A percentile compares a stretch with the other conserved stretches of the same genome.
phyloP scores from a whole-genome alignment of 1,284 basidiomycete genomes.

The Pseudozyma thailandica region DNA sequence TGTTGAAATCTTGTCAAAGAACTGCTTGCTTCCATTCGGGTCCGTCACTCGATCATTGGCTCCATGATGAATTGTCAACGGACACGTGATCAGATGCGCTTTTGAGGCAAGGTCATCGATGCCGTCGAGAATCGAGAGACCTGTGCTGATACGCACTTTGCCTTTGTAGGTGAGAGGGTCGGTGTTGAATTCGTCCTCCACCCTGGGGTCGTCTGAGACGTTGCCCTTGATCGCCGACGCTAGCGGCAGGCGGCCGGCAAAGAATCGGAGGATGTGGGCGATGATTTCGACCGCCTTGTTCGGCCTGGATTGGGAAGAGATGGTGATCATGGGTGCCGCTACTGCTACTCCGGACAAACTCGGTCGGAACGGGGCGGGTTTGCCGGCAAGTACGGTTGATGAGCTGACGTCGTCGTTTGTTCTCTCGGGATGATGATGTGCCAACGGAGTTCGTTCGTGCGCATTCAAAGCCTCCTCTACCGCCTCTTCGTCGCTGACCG shows the following conservation, averaged over 20 bases:
- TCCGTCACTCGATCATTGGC: conserved; percentile 70
- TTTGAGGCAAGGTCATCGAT: conserved; percentile 68
- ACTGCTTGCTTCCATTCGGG: conserved; percentile 68
- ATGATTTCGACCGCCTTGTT: conserved; percentile 67
- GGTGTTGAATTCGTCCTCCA: conserved; percentile 63
- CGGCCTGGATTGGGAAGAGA: conserved; percentile 68
- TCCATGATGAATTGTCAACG: conserved; percentile 71
- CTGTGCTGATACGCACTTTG: conserved; percentile 70
- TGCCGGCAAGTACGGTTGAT: conserved; percentile 15
- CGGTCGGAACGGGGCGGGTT: conserved; percentile 39
- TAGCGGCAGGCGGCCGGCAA: conserved; percentile 70
- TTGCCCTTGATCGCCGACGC: conserved; percentile 70
- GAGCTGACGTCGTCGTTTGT: conserved; percentile 3
- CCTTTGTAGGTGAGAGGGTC: conserved; percentile 71
- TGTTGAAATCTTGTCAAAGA: conserved; percentile 68
- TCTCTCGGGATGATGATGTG: conserved; percentile 19
- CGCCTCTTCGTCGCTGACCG: conserved; percentile 20
- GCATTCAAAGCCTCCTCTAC: conserved; percentile 34
- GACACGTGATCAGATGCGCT: conserved; percentile 64
- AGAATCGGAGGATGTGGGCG: conserved; percentile 67
- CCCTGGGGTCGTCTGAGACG: conserved; percentile 71
- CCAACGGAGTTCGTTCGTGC: conserved; percentile 23
- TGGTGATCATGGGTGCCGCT: conserved; percentile 71
- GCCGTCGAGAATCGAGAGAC: conserved; percentile 70
- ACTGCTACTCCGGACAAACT: conserved; percentile 67